Evolutionary conservation across 768 basidiomycete genomes (phyloP), one percentile per base, ranked within the genome.

Genomic region (Scleroderma bovista): DNA sequence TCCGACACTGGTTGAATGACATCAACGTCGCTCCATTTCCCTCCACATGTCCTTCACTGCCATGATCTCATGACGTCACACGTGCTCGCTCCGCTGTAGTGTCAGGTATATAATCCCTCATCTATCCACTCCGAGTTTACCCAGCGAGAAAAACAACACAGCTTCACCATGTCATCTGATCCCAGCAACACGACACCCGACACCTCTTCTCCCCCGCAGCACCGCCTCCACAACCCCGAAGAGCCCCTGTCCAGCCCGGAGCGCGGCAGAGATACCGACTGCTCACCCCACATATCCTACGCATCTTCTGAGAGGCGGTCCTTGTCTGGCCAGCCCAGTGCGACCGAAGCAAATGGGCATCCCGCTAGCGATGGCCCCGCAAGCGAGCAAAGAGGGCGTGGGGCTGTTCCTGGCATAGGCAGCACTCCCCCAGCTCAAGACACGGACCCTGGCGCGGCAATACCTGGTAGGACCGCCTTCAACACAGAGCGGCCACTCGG

Each of bases 191-290:
- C 34, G 6, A 36, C 9, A 5, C 26, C 26, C 26, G 34, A 52
- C 46, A 22, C 37, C 17, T 12, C 41, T 23, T 26, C 41, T n/a
- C 23, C 46, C 20, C 74, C 74, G 2, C 50, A 57, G 44, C 72
- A 79, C 60, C 77, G 70, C 47, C 55, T 75, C 39, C 81, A 84
- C 64, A 57, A 67, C 31, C 58, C 69, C n/a, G 66, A 69, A 23
- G 78, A 81, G 38, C 72, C 72, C 23, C 74, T 80, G 31, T 78
- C 79, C 8, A 72, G 72, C 16, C 62, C 72, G 1, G 64, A 53
- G n/a, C 4, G 34, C 12, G 66, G 66, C 19, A 57, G 41, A 16
- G 54, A 57, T 3, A 56, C 61, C 2, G 50, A 65, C 3, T 56
- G 64, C 19, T 34, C 47, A 10, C 51, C 58, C 7, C 72, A 76